Base-by-base conservation (phyloP, 163 green algal species). In the Scenedesmus sp. region DNA sequence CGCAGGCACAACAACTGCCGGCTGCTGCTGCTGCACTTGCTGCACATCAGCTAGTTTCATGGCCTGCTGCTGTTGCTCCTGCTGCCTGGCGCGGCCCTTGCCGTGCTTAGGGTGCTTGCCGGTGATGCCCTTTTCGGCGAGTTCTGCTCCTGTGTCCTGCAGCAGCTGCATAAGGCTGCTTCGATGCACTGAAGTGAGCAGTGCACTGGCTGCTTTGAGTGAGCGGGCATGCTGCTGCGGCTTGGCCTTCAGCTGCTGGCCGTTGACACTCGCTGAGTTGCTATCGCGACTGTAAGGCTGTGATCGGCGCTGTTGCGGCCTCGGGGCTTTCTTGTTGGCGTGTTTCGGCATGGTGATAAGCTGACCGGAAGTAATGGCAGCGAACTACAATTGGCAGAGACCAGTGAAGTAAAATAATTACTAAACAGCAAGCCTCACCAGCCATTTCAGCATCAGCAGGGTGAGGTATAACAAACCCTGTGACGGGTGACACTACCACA, bases 91-190 rank as follows among this genome's bases (percentile, higher is more conserved):
- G 30, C 37, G 35, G 20, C 73, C 18, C 73, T 49, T 46, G 73
- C 33, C 37, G 73, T n/a, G 73, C 35, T 46, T 49, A 12, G 18
- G 53, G 12, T 49, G 73, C 79, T 59, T 61, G 9, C 24, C 24
- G 5, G 42, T 42, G 20, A 85, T 59, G 24, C 79, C 79, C 79
- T 85, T 85, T 22, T 85, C 79, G 13, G 22, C 43, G 24, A 85
- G 79, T 40, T 85, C 79, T 22, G 79, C 79, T 22, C 43, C 79
- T 20, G 79, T 85, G 43, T 59, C 79, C 43, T 35, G 26, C 79
- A 61, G 43, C 43, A 85, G 79, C 42, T 37, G 26, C 43, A 30
- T 26, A 10, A 85, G 26, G 43, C 79, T 37, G 43, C 43, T 42
- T 37, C 24, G 43, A 22, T 40, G 26, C 26, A 85, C 26, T 37